These are phyloP conservation scores for Canavalia ensiformis DNA, from an alignment of 306 rosid genomes.

Conservation along the genomic window DNA sequence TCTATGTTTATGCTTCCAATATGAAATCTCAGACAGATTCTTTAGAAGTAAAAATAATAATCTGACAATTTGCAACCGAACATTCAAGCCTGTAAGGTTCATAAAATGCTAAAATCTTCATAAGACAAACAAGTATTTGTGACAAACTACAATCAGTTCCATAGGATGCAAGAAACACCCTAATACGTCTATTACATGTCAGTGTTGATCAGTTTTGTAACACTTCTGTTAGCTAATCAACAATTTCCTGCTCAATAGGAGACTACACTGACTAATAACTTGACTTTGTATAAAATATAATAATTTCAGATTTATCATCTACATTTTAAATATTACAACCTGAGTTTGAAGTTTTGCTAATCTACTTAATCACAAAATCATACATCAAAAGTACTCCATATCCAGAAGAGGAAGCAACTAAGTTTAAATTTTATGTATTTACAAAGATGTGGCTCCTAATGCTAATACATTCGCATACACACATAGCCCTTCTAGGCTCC, in stretches of 20 bases:
- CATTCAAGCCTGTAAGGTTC: conserved; percentile 8
- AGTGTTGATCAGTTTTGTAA: conserved; percentile 1
- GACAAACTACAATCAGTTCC: neutral
- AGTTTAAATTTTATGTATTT: neutral
- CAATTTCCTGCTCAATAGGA: neutral
- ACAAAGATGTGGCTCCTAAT: neutral
- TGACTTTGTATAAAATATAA: neutral
- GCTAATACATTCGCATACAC: neutral
- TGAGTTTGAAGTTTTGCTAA: neutral
- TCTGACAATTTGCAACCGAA: neutral
- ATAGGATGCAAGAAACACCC: conserved; percentile 11
- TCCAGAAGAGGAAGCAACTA: neutral
- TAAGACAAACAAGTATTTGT: conserved; percentile 1
- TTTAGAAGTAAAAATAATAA: conserved; percentile 22
- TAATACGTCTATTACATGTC: neutral
- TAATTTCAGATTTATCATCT: neutral
- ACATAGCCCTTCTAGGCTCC: neutral
- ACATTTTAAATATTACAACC: neutral
- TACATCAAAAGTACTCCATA: neutral
- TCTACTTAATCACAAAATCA: neutral
- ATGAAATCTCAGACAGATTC: neutral
- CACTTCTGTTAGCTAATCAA: neutral
- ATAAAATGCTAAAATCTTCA: conserved; percentile 18
- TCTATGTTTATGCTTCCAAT: conserved; percentile 26
- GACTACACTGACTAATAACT: neutral